Base-by-base conservation (phyloP, 2,329 filamentous ascomycete species). In the Incumbomyces lentus region DNA sequence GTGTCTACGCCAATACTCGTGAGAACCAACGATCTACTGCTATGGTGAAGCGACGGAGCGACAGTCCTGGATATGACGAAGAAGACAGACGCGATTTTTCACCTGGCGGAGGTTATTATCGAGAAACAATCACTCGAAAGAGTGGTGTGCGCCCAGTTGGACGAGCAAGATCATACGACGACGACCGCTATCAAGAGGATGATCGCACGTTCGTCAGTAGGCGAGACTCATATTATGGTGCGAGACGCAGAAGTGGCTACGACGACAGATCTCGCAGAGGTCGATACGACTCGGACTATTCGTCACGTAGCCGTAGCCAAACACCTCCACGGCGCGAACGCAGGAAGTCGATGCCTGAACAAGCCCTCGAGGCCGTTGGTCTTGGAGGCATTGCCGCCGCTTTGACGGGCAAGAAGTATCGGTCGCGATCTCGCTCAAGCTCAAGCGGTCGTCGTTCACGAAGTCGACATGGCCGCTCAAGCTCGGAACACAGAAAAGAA, bases 21-120 rank as follows among this genome's bases (percentile, higher is more conserved):
- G 53, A 52, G 32, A 45, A 51, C 17, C 34, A 40, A 30, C 47
- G 50, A 52, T 55, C 56, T 14, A 55, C 48, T 26, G 49, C 51
- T 14, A 49, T 58, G 32, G 52, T 55, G 32, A 52, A 47, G 62
- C 69, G 41, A 14, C 81, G 83, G 53, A 82, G 89, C 61, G 82
- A 87, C 59, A 88, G 82, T 63, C 35, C 33, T 16, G 81, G 82
- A 38, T 68, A 82, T 19, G 81, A 93, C 60, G 89, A 95, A 67
- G 86, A 93, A 66, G 79, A 93, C 50, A 79, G 79, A 53, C 81
- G 87, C 55, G 85, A 93, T 56, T 94, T 93, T 59, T 86, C 86
- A 29, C 85, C 86, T 6, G 82, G 81, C 5, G 62, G 64, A 46
- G 62, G 57, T n/a, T 46, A 56, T 39, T 58, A 55, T 46, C 57